Evolutionary conservation across 1,284 basidiomycete species (phyloP).

Genomic region (Austropuccinia psidii): DNA sequence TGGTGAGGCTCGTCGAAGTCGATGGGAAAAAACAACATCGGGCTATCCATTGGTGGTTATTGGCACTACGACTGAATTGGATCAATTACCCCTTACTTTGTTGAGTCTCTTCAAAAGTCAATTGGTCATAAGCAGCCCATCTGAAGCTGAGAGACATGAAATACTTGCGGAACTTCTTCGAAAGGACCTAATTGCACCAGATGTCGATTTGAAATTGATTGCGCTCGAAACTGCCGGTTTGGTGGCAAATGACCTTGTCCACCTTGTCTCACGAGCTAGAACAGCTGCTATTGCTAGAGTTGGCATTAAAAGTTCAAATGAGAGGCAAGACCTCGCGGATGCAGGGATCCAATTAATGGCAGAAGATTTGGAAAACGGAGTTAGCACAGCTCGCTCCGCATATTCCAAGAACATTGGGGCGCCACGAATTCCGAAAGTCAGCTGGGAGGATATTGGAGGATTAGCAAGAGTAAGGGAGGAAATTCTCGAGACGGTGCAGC

Average conservation of each 20-base stretch:
- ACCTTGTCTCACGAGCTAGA: conserved; percentile 62
- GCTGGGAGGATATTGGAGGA: conserved; percentile 97
- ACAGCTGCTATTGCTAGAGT: conserved; percentile 37
- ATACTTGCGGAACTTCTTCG: conserved; percentile 58
- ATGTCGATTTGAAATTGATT: conserved; percentile 65
- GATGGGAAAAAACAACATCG: conserved; percentile 50
- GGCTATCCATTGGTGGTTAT: conserved; percentile 62
- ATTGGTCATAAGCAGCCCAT: conserved; percentile 70
- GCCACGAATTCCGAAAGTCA: conserved; percentile 89
- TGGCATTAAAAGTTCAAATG: conserved; percentile 56
- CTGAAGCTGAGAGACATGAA: conserved; percentile 62
- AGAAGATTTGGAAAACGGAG: conserved; percentile 64
- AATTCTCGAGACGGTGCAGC: conserved; percentile 92
- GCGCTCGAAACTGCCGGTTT: conserved; percentile 89
- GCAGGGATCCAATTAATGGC: conserved; percentile 59
- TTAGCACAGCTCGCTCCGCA: conserved; percentile 65
- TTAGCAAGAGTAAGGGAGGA: conserved; percentile 79
- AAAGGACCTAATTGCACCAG: conserved; percentile 57
- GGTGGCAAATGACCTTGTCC: conserved; percentile 70
- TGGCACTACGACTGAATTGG: conserved; percentile 65
- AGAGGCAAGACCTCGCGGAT: conserved; percentile 39
- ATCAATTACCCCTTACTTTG: conserved; percentile 61
- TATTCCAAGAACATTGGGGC: conserved; percentile 92
- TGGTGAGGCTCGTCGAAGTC: conserved; percentile 53
- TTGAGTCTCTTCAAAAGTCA: conserved; percentile 81